Base-by-base conservation (phyloP, 257 asterid genomes). In the Primulina eburnea region DNA sequence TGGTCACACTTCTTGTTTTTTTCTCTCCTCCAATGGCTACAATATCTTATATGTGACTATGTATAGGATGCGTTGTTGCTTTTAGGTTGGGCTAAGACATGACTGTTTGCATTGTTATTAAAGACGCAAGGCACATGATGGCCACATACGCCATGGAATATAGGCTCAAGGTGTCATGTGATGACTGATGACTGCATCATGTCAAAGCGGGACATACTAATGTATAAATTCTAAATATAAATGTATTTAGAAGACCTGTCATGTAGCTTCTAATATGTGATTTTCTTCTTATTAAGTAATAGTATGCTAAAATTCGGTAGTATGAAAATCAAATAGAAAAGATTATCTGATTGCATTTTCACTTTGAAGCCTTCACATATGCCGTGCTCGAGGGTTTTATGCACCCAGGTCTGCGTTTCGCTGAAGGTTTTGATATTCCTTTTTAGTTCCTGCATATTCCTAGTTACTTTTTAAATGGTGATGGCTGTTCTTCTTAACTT, bases 1-100 rank as follows among this genome's bases (percentile, higher is more conserved):
- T 64, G 30, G 47, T 43, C 61, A 71, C 67, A 55, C 58, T 60
- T 64, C 14, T 61, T 47, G 17, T 26, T 20, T 43, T 57, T 71
- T 4, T 8, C 3, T 50, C 63, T 64, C 66, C n/a, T 63, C 21
- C 33, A 14, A 5, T 47, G 4, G 18, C 18, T 47, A 47, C 55
- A 2, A 40, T 40, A 40, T 28, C 30, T 40, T 40, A 40, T 40
- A 11, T 40, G 16, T 40, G 11, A 2, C 50, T 40, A 11, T 40
- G 50, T 40, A 40, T 2, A 14, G 50, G 50, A 10, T 10, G 16
- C 5, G 3, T 40, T 40, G 4, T 40, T 40, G 17, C 50, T 3
- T 10, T 11, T 40, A 10, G 50, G 16, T 38, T 38, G 50, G 16
- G 50, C 14, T 40, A 40, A 40, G 50, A 40, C 50, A 40, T 40